These are phyloP conservation scores for Megacollybia marginata DNA, from an alignment of 768 basidiomycete genomes.

Conservation along the genomic window DNA sequence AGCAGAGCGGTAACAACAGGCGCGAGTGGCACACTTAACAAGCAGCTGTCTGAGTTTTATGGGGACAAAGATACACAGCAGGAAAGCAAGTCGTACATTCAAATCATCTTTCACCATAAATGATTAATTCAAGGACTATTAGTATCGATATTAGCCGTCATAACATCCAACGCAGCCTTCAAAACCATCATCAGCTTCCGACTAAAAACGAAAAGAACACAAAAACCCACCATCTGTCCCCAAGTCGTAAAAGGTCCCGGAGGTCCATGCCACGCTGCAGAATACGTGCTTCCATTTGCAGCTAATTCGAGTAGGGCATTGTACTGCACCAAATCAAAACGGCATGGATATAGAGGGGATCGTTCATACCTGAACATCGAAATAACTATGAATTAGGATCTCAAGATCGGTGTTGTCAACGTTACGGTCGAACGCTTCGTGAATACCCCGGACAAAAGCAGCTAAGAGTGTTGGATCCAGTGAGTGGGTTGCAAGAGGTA, in stretches of 20 bases:
- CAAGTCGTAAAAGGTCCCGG: conserved; percentile 37
- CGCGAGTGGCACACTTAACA: too few species aligned
- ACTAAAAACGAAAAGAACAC: conserved; percentile 24
- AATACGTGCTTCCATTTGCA: conserved; percentile 34
- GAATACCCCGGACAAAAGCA: conserved; percentile 39
- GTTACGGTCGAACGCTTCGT: conserved; percentile 36
- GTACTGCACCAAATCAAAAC: conserved; percentile 21
- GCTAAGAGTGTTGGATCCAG: conserved; percentile 12
- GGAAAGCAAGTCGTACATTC: too few species aligned
- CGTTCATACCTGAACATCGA: conserved; percentile 39
- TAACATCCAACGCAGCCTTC: conserved; percentile 32
- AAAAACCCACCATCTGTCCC: conserved; percentile 43
- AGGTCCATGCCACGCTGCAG: conserved; percentile 40
- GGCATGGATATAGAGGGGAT: neutral
- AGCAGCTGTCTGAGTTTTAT: too few species aligned
- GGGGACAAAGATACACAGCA: too few species aligned
- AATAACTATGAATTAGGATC: conserved; percentile 39
- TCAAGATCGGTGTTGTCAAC: conserved; percentile 27
- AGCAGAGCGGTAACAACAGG: too few species aligned
- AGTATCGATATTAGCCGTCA: conserved; percentile 29
- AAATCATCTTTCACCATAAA: too few species aligned
- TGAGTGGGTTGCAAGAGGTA: neutral
- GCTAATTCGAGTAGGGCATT: conserved; percentile 44
- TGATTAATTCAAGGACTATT: conserved; percentile 9
- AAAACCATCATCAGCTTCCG: too few species aligned